Percentiles rank a stretch among this genome's conserved stretches.
Conservation (phyloP, 139 green algal species). For the Pedinophyceae sp. region DNA sequence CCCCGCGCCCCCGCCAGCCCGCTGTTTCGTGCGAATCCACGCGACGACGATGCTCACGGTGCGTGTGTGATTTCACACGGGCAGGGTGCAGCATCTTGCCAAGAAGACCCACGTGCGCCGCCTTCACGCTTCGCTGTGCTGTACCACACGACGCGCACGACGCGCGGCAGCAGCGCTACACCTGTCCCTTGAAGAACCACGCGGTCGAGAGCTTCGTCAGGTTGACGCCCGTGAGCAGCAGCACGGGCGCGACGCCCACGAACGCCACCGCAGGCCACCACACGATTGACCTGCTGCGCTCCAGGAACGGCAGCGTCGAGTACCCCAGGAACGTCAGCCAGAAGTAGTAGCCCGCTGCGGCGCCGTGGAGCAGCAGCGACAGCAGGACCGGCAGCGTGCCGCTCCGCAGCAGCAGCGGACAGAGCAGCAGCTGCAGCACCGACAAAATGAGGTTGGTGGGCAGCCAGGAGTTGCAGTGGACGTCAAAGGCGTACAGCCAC, state of each 20-base stretch:
- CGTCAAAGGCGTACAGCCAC: conserved; percentile 92
- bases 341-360: conserved; percentile 62
- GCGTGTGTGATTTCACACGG: no score
- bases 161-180: no score
- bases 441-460: background rate
- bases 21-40: no score
- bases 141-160: no score
- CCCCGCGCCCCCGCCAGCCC: no score
- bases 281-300: conserved; percentile 24
- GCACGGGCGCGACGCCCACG: conserved; percentile 22
- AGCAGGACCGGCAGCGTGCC: conserved; percentile 39
- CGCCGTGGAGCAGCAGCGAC: conserved; percentile 51
- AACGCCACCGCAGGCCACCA: background rate
- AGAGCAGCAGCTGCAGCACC: conserved; percentile 63
- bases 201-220: conserved; percentile 46
- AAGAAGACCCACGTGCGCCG: no score
- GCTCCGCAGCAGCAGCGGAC: conserved; percentile 47
- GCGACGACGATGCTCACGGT: no score
- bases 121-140: no score
- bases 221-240: conserved; percentile 56
- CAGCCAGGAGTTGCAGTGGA: conserved; percentile 88
- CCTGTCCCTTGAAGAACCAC: no score
- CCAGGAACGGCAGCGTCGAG: conserved; percentile 68
- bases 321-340: conserved; percentile 95
- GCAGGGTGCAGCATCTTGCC: no score